Evolutionary conservation across 345 rosid species (phyloP), one percentile per base, ranked within the genome.

Genomic region (Limnanthes douglasii): DNA sequence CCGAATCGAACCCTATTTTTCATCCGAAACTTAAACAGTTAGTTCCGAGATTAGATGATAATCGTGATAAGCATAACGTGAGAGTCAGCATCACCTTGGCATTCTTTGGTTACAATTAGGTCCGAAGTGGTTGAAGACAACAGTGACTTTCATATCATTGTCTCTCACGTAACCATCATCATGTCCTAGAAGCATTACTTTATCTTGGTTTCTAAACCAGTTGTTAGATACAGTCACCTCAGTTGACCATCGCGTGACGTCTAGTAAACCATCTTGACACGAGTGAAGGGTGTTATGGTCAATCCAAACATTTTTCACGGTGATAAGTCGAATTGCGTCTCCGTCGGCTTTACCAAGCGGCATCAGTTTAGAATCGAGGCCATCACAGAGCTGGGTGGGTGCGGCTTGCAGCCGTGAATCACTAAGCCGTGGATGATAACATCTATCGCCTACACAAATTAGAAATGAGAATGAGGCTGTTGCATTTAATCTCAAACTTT

Each of bases 151-250:
- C 86, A 75, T 78, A 38, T 62, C 57, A 53, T 40, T 62, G 50
- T 81, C 84, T 21, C 72, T 53, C 6, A 40, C 6, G 48, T 44
- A 67, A 3, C 75, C 86, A 34, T 81, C 86, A 34, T 78, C 84
- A 17, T 86, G 86, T 3, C 86, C 79, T 0, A 78, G 75, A 28
- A 81, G 84, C 94, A 81, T 78, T 27, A 81, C 94, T 63, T 86
- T 81, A 56, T 81, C 84, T 9, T 78, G 94, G 48, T 72, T 62
- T 32, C 62, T 70, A 16, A 81, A 74, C 94, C 86, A 68, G 31
- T 81, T 74, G 65, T 80, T 85, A 0, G 75, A 71, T 15, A 79
- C 44, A 14, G 94, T 80, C 12, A 74, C 45, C 14, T 56, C 49
- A 0, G 72, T 77, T 0, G 69, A 65, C 35, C 92, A 90, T 2